Percentiles rank a stretch among this genome's conserved stretches.
Conservation (phyloP, 163 green algal species). For the Smithsoniella earleae region DNA sequence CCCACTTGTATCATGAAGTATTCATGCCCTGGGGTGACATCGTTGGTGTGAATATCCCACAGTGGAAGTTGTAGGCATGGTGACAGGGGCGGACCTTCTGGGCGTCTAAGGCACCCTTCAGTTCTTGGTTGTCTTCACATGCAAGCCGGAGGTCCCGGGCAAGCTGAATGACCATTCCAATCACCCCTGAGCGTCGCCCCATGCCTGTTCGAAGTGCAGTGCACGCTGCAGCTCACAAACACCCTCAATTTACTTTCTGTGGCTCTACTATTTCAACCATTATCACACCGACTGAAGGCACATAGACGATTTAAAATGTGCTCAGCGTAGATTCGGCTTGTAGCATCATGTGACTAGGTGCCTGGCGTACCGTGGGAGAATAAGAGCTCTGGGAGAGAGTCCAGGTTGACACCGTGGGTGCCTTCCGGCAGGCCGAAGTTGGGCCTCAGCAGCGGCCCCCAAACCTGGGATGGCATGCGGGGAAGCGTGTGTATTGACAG, state of each 20-base stretch:
- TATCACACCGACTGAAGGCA: too few species aligned
- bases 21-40: too few species aligned
- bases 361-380: constrained; percentile 6
- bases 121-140: constrained; percentile 10
- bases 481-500: constrained; percentile 20
- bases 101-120: background rate
- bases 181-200: background rate
- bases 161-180: constrained; percentile 27
- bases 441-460: constrained; percentile 5
- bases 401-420: background rate
- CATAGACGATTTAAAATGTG: too few species aligned
- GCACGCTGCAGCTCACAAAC: background rate
- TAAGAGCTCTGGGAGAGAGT: constrained; percentile 8
- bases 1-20: too few species aligned
- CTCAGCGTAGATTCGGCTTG: too few species aligned
- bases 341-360: too few species aligned
- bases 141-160: constrained; percentile 20
- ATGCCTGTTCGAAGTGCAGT: constrained; percentile 10
- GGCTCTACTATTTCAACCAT: too few species aligned
- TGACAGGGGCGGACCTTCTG: constrained; percentile 6
- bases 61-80: too few species aligned
- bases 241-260: too few species aligned
- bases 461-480: background rate
- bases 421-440: constrained; percentile 22
- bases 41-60: too few species aligned